phyloP scores from a whole-genome alignment of 140 eudicot genomes.

The Senecio squalidus region DNA sequence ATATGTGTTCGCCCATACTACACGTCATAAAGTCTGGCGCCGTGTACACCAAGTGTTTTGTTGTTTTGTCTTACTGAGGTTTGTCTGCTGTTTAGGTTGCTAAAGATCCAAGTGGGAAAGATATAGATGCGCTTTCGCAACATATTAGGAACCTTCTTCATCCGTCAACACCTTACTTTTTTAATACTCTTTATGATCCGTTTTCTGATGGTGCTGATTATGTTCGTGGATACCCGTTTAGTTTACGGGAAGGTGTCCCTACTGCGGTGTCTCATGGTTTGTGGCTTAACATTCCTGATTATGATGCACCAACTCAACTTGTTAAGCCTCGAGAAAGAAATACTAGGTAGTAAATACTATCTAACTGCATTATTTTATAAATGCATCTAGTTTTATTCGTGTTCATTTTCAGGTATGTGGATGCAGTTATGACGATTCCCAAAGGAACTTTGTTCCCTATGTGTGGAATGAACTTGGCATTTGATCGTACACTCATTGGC shows the following conservation, averaged over 20 bases:
- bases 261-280: constrained; percentile 90
- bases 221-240: constrained; percentile 87
- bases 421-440: constrained; percentile 79
- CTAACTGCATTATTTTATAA: neutral
- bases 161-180: constrained; percentile 85
- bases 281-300: constrained; percentile 90
- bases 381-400: neutral
- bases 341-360: constrained; percentile 31
- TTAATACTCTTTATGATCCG: constrained; percentile 82
- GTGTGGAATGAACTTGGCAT: constrained; percentile 92
- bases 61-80: constrained; percentile 3
- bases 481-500: constrained; percentile 69
- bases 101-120: constrained; percentile 66
- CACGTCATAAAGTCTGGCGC: no score
- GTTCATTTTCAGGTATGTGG: constrained; percentile 53
- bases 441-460: constrained; percentile 79
- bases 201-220: constrained; percentile 76
- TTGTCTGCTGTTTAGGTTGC: constrained; percentile 57
- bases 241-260: constrained; percentile 86
- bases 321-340: constrained; percentile 89
- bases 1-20: no score
- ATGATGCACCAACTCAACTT: constrained; percentile 91
- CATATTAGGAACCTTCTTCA: constrained; percentile 69
- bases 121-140: constrained; percentile 71
- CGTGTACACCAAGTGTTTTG: constrained; percentile 1